Evolutionary conservation across 2,329 filamentous ascomycete genomes (phyloP), one percentile per base, ranked within the genome.

Genomic region (Diaporthe amygdali): DNA sequence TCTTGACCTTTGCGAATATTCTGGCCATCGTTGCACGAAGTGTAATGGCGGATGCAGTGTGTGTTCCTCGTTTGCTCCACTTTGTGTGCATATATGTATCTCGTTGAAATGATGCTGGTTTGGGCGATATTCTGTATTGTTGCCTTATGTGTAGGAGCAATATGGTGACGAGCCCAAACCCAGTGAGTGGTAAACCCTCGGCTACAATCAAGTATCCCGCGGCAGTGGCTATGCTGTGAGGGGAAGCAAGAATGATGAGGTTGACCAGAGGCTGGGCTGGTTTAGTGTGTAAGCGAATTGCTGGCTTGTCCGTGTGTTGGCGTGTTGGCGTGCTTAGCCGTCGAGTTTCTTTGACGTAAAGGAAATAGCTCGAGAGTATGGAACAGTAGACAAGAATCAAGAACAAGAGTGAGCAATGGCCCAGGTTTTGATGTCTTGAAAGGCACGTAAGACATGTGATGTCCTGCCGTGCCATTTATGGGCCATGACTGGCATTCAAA

Each of bases 1-100:
- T 68, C 52, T 68, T 68, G 52, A 68, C 32, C 32, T 59, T 59
- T 22, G 27, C 52, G 66, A 68, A 20, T 30, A 68, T 47, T 54
- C 55, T 59, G 66, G 52, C 66, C 66, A 68, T 68, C 12, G 39
- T 68, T 20, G 22, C 22, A 7, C 14, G 30, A 8, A 68, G 20
- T 27, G 25, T 5, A 12, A 47, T 37, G 49, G 17, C 22, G 20
- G 22, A 46, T 22, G 49, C 32, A 15, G 54, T 30, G 7, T 14
- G 22, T 30, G 52, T 2, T 7, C 12, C 22, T 51, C 34, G 44
- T 30, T n/a, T 39, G 52, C 25, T 27, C 9, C 17, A n/a, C 32
- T 22, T 51, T 41, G 30, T 41, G 52, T 15, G 41, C 59, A 49
- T 64, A 22, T 25, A 37, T 64, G 30, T 25, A 37, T 17, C 39